phyloP scores from a whole-genome alignment of 2,329 filamentous ascomycete species.

The Colletotrichum sojae region DNA sequence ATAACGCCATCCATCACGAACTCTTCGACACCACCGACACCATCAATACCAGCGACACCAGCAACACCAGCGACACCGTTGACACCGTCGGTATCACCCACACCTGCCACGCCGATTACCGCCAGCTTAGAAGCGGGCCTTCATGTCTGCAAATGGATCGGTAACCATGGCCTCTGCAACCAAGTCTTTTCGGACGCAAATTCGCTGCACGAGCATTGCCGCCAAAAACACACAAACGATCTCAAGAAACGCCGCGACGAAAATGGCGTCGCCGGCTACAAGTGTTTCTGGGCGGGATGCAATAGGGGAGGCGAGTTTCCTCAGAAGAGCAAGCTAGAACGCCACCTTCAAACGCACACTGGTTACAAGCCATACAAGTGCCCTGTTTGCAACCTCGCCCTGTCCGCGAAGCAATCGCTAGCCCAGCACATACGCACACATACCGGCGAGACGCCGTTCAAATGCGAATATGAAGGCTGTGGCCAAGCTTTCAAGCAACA shows the following conservation, averaged over 20 bases:
- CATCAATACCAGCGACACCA: too few relatives aligned
- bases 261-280: slow-evolving; percentile 58
- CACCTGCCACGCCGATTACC: neutral
- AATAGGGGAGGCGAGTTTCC: slow-evolving; percentile 67
- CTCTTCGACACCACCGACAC: too few relatives aligned
- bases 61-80: too few relatives aligned
- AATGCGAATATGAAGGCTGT: slow-evolving; percentile 66
- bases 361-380: slow-evolving; percentile 75
- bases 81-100: neutral
- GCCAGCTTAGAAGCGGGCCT: slow-evolving; percentile 32
- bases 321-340: slow-evolving; percentile 74
- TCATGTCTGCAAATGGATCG: slow-evolving; percentile 52
- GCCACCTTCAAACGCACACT: slow-evolving; percentile 76
- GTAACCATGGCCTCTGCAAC: slow-evolving; percentile 48
- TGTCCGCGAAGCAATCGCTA: slow-evolving; percentile 78
- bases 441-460: slow-evolving; percentile 75
- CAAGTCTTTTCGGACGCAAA: slow-evolving; percentile 59
- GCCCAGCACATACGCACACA: slow-evolving; percentile 78
- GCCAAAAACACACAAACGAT: slow-evolving; percentile 62
- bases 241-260: neutral
- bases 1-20: too few relatives aligned
- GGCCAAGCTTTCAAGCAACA: slow-evolving; percentile 75
- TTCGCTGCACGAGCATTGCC: slow-evolving; percentile 69
- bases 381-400: slow-evolving; percentile 66
- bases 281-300: slow-evolving; percentile 72